Percentiles rank a stretch among this genome's conserved stretches.
These are phyloP conservation scores for Stephanodiscus minutulus DNA, from an alignment of 108 stramenopile species.

Conservation along the genomic window DNA sequence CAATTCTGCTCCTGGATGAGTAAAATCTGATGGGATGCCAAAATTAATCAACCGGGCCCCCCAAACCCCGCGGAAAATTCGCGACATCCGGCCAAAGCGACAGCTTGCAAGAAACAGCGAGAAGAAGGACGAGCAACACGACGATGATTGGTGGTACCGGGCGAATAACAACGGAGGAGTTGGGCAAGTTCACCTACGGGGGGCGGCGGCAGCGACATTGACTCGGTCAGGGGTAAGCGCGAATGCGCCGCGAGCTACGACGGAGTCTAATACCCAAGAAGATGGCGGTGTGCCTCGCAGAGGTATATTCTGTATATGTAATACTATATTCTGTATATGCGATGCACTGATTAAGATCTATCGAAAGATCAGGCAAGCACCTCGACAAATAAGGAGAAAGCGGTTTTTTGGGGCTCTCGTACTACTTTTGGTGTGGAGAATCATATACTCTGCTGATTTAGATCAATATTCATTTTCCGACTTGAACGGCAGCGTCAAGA, in stretches of 20 bases:
- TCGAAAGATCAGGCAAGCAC: conserved; percentile 19
- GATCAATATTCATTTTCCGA: conserved; percentile 21
- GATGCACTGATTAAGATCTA: background rate
- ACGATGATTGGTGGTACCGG: conserved; percentile 33
- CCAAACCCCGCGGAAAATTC: conserved; percentile 32
- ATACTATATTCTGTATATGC: too few species aligned
- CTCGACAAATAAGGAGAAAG: conserved; percentile 22
- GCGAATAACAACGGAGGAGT: background rate
- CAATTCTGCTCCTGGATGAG: too few species aligned
- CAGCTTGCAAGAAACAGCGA: conserved; percentile 20
- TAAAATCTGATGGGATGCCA: background rate
- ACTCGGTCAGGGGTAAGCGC: background rate
- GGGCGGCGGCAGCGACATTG: background rate
- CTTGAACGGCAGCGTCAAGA: background rate
- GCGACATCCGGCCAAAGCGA: conserved; percentile 33
- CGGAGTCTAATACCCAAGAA: conserved; percentile 11
- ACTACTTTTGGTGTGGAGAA: conserved; percentile 17
- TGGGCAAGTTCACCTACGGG: conserved; percentile 1
- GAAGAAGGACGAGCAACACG: conserved; percentile 5
- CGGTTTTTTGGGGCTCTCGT: conserved; percentile 14
- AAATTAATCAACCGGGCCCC: conserved; percentile 29
- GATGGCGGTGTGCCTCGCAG: conserved; percentile 4
- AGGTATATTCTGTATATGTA: background rate
- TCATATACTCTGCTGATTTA: conserved; percentile 34
- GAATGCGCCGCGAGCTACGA: background rate